Base-by-base conservation (phyloP, 805 yeast species). In the Suhomyces sp. region DNA sequence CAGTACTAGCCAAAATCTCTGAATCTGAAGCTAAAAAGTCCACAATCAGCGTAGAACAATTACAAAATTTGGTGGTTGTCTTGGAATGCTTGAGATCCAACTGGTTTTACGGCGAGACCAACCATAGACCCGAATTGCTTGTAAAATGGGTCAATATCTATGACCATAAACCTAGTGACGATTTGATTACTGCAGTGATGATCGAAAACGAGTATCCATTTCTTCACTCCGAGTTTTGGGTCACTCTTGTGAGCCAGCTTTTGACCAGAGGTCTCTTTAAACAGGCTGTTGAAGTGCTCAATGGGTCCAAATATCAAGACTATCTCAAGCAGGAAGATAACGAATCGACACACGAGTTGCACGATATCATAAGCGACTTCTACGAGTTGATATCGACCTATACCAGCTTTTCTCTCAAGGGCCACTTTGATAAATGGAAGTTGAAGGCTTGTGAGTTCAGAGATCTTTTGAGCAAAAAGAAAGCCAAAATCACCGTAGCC, bases 131-230 rank as follows among this genome's bases (percentile, higher is more conserved):
- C 27, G 71, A 72, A 46, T 61, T 75, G 39, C 65, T 84, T 33
- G 66, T 77, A 13, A 77, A 74, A 46, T 87, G 94, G 94, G 73
- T 85, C 22, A 87, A 87, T 61, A 75, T 82, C 51, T 83, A 85
- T 27, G 89, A 86, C 62, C 83, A 85, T 4, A 80, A 81, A 57
- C 92, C 92, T 1, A 82, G 78, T 52, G 72, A 73, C 17, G 80
- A 76, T 24, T 65, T 79, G 29, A 72, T 80, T 3, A 78, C 81
- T 48, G 72, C 66, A 43, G 78, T 79, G 8, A 71, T 75, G 76
- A 66, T 77, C 59, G 61, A 63, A 29, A 68, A 66, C 19, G 79
- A 75, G 1, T 69, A 63, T 44, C 84, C 83, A 7, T 80, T 74
- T 62, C 60, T 62, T 50, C 83, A 77, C 57, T 73, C 80, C 2